Percentiles rank a stretch among this genome's conserved stretches.
Conservation (phyloP, 768 basidiomycete genomes). For the Gymnopilus junonius region DNA sequence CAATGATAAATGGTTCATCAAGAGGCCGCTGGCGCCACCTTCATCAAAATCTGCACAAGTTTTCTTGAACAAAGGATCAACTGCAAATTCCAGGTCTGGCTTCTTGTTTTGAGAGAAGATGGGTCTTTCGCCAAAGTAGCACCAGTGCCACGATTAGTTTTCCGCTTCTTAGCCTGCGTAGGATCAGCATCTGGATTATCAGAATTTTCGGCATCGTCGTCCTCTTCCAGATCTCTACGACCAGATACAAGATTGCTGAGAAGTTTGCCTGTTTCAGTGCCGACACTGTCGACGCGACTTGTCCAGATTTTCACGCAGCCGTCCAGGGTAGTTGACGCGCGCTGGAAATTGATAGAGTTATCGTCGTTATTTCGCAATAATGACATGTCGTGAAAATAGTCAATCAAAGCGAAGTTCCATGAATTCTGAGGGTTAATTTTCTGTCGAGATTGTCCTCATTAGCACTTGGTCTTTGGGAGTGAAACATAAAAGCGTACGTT, state of each 20-base stretch:
- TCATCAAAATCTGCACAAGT: conserved; percentile 99
- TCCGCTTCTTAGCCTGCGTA: conserved; percentile 64
- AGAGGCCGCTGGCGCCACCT: conserved; percentile 91
- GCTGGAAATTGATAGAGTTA: conserved; percentile 98
- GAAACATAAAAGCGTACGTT: conserved; percentile 63
- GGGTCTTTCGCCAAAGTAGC: conserved; percentile 91
- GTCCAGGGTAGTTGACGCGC: conserved; percentile 95
- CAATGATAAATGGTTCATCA: conserved; percentile 94
- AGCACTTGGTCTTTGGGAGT: background rate
- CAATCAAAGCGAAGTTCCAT: conserved; percentile 97
- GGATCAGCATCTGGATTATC: conserved; percentile 72
- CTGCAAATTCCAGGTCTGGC: conserved; percentile 92
- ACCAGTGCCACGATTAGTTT: conserved; percentile 65
- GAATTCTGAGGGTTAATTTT: conserved; percentile 99
- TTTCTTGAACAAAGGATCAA: conserved; percentile 97
- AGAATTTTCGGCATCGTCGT: conserved; percentile 62
- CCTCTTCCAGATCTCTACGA: conserved; percentile 56
- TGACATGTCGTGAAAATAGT: conserved; percentile 99
- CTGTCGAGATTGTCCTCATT: conserved; percentile 42
- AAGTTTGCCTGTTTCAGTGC: conserved; percentile 95
- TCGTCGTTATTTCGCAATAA: conserved; percentile 90
- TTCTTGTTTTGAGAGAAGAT: conserved; percentile 87
- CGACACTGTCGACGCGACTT: conserved; percentile 94
- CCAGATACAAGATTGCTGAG: conserved; percentile 82
- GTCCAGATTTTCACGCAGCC: conserved; percentile 99